Evolutionary conservation across 78 protist species (phyloP), one percentile per base, ranked within the genome.

Genomic region (Dictyostelium brefeldianum): DNA sequence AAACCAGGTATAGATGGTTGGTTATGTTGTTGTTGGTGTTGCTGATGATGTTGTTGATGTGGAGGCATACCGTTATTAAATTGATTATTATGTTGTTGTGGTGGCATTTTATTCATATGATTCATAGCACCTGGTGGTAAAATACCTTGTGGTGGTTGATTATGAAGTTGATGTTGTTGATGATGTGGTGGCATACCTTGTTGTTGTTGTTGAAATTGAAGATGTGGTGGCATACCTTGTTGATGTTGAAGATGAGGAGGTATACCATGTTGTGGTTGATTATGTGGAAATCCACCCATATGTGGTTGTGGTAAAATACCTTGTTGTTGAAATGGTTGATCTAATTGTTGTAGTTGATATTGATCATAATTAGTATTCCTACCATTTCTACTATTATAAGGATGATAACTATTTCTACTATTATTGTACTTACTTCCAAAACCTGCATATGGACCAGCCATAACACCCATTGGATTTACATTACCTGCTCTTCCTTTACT

Each of bases 1-100:
- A 67, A 31, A 31, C 75, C 75, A 67, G 75, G 75, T 8, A 67
- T 67, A 15, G 75, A 27, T 1, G 47, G 75, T 31, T 67, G 75
- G 15, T 67, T 67, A 64, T 25, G 73, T 3, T 62, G 71, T 14
- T 25, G 73, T 9, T 64, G 73, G 1, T 64, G 73, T 0, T 27
- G 46, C 12, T 64, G 73, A 0, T 29, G 73, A 5, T 22, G 71
- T 62, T n/a, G 71, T 22, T n/a, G 71, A 25, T n/a, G 22, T 57
- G 56, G 56, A 51, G 56, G 56, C 56, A 51, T 51, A 14, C 56
- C 15, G 4, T 12, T 51, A 36, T 36, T 36, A 36, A 36, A 36
- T 51, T 51, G 56, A 51, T 51, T 14, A 51, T 51, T 51, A 14
- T 8, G 56, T 51, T 8, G 56, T 51, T 8, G 56, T 51, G 56